Evolutionary conservation across 306 rosid species (phyloP).

Genomic region (Betula pendula): DNA sequence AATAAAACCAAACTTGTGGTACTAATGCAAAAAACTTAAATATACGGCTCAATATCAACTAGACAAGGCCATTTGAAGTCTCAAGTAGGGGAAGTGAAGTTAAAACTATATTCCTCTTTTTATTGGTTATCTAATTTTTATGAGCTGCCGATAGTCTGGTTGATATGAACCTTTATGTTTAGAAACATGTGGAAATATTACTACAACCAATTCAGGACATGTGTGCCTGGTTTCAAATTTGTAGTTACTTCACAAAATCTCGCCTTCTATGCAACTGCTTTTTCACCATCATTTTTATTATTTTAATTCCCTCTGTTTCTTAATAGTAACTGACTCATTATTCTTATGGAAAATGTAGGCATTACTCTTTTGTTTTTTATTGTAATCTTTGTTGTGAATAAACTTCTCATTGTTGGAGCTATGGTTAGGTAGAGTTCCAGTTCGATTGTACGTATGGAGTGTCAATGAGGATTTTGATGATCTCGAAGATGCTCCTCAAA

Average conservation of each 20-base stretch:
- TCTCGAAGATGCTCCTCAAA: conserved; percentile 75
- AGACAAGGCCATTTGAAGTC: not conserved
- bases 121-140: not conserved
- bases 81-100: not conserved
- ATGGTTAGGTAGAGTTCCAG: conserved; percentile 73
- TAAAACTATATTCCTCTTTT: not conserved
- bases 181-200: not conserved
- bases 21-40: not conserved
- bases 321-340: not conserved
- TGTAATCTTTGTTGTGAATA: conserved; percentile 10
- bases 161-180: not conserved
- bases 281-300: not conserved
- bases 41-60: not conserved
- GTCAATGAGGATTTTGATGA: conserved; percentile 63
- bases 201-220: not conserved
- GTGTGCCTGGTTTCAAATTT: not conserved
- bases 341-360: not conserved
- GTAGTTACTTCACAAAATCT: not conserved
- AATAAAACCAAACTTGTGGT: not conserved
- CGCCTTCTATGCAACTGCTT: not conserved
- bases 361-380: not conserved
- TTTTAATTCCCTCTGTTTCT: not conserved
- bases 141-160: not conserved
- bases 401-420: conserved; percentile 23
- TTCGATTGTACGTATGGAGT: conserved; percentile 75